Evolutionary conservation across 805 yeast genomes (phyloP).

Genomic region (Ogataea sp.): DNA sequence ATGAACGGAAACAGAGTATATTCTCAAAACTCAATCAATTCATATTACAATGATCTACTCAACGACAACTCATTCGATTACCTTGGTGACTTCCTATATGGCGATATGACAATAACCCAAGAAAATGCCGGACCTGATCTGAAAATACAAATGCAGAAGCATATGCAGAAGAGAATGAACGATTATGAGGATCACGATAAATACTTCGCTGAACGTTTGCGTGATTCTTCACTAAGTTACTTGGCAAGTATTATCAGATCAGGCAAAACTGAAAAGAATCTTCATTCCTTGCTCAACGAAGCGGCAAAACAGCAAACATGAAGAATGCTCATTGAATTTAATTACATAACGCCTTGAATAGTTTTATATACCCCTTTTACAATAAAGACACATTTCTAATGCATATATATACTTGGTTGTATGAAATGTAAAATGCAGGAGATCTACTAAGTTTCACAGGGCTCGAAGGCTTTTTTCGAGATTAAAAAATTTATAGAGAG

Average conservation of each 20-base stretch:
- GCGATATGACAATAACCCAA: constrained; percentile 8
- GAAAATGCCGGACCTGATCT: not conserved
- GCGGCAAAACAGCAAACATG: no score
- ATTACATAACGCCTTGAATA: not conserved
- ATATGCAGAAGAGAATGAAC: not conserved
- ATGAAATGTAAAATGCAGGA: no score
- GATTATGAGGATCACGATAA: constrained; percentile 17
- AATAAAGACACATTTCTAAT: no score
- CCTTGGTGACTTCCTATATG: constrained; percentile 28
- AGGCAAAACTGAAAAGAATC: constrained; percentile 13
- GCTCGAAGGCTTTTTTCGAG: no score
- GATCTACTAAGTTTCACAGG: no score
- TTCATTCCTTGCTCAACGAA: constrained; percentile 4
- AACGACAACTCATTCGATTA: constrained; percentile 36
- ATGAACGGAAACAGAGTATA: constrained; percentile 6
- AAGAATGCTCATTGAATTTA: not conserved
- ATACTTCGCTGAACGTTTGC: constrained; percentile 13
- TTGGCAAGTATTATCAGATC: constrained; percentile 25
- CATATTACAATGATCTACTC: constrained; percentile 6
- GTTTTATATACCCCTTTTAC: not conserved
- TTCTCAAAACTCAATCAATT: constrained; percentile 10
- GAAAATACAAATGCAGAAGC: no score
- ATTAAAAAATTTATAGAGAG: no score
- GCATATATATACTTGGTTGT: no score
- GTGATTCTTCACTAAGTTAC: constrained; percentile 28